These are phyloP conservation scores for Colletotrichum camelliae DNA, from an alignment of 2,329 filamentous ascomycete species.

Conservation along the genomic window DNA sequence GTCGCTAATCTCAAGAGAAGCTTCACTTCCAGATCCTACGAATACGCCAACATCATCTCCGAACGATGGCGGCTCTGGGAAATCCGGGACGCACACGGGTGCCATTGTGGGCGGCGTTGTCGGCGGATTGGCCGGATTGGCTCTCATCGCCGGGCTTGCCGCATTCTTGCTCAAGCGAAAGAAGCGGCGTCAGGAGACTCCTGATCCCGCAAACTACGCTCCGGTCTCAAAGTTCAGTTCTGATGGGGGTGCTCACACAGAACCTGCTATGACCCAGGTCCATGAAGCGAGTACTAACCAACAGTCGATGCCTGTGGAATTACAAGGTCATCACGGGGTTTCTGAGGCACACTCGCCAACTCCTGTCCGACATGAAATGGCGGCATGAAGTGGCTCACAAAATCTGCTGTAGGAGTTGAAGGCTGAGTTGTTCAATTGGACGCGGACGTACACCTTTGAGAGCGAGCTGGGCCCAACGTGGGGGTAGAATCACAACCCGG, in stretches of 20 bases:
- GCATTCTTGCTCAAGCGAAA: background rate
- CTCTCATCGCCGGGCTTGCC: background rate
- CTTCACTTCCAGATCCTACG: background rate
- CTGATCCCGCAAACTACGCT: background rate
- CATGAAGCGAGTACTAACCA: background rate
- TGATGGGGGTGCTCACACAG: background rate
- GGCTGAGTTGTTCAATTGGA: no score
- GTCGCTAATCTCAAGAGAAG: background rate
- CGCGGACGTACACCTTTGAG: no score
- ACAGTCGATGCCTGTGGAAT: background rate
- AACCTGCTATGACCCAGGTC: background rate
- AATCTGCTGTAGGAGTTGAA: no score
- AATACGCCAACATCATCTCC: background rate
- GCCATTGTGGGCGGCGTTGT: background rate
- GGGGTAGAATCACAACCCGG: no score
- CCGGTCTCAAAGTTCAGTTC: background rate
- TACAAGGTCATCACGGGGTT: background rate
- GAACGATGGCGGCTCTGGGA: background rate
- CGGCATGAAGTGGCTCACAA: background rate
- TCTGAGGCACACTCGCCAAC: background rate
- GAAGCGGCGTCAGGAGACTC: background rate
- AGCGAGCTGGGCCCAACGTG: no score
- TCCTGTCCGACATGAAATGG: background rate
- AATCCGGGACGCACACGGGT: background rate
- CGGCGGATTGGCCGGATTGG: background rate